A percentile compares a stretch with the other conserved stretches of the same genome.
Conservation (phyloP, 2,329 filamentous ascomycete species). For the Thielaviopsis musarum region DNA sequence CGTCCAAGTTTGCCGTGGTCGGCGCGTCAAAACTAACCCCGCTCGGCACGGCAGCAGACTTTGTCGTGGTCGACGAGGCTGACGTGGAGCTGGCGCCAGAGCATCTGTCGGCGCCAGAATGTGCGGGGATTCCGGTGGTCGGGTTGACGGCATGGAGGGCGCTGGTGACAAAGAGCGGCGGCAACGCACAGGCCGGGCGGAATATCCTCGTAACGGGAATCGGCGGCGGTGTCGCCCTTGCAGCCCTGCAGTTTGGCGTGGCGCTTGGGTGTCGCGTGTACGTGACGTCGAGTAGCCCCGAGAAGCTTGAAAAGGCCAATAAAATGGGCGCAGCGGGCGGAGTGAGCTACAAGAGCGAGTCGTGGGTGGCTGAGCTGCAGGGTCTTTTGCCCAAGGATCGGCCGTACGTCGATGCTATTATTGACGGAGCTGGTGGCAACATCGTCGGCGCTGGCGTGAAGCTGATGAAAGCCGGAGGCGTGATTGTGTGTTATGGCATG, state of each 20-base stretch:
- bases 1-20: constrained; percentile 41
- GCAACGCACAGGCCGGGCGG: constrained; percentile 41
- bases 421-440: constrained; percentile 84
- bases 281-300: constrained; percentile 58
- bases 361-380: constrained; percentile 65
- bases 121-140: constrained; percentile 68
- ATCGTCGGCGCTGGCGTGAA: constrained; percentile 51
- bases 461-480: constrained; percentile 63
- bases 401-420: constrained; percentile 60
- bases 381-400: constrained; percentile 45
- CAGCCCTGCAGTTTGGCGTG: constrained; percentile 63
- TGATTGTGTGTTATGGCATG: constrained; percentile 86
- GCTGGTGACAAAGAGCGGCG: constrained; percentile 58
- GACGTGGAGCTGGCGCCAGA: constrained; percentile 63
- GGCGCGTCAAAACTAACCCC: constrained; percentile 47
- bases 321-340: constrained; percentile 63
- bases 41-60: constrained; percentile 60
- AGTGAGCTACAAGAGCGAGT: constrained; percentile 61
- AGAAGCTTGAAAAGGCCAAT: constrained; percentile 58
- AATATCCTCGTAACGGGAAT: constrained; percentile 84
- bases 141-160: constrained; percentile 83
- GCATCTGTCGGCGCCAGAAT: constrained; percentile 57
- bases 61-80: constrained; percentile 46
- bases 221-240: constrained; percentile 78
- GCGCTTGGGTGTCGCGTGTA: constrained; percentile 62